Conservation (phyloP, 768 basidiomycete species). For the Lactifluus echinatus region DNA sequence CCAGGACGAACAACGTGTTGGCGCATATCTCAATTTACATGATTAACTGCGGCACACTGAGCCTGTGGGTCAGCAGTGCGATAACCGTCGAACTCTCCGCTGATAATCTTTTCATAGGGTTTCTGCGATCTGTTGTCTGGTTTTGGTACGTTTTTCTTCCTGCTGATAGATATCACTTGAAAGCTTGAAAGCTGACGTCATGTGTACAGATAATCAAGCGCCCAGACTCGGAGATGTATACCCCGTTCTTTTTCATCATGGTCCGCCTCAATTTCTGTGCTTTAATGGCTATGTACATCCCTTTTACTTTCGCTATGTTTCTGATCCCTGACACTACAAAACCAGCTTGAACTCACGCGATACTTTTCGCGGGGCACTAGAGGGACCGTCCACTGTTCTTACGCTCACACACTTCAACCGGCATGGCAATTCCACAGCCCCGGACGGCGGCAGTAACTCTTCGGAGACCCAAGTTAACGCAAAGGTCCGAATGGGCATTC, state of each 20-base stretch:
- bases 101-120: neutral
- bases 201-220: neutral
- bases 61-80: neutral
- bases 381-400: neutral
- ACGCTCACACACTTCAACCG: neutral
- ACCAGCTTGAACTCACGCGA: neutral
- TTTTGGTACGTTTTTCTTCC: neutral
- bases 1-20: neutral
- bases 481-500: neutral
- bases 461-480: neutral
- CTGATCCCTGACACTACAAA: neutral
- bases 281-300: neutral
- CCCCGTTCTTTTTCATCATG: neutral
- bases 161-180: too few species aligned
- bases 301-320: neutral
- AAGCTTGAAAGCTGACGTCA: neutral
- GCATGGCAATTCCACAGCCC: neutral
- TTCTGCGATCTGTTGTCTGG: neutral
- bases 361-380: neutral
- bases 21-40: neutral
- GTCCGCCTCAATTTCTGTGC: neutral
- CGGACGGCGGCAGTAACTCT: neutral
- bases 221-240: neutral
- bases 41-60: neutral
- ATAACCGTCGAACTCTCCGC: neutral